These are phyloP conservation scores for Trichosanthes truncata DNA, from an alignment of 306 rosid genomes.

Conservation along the genomic window DNA sequence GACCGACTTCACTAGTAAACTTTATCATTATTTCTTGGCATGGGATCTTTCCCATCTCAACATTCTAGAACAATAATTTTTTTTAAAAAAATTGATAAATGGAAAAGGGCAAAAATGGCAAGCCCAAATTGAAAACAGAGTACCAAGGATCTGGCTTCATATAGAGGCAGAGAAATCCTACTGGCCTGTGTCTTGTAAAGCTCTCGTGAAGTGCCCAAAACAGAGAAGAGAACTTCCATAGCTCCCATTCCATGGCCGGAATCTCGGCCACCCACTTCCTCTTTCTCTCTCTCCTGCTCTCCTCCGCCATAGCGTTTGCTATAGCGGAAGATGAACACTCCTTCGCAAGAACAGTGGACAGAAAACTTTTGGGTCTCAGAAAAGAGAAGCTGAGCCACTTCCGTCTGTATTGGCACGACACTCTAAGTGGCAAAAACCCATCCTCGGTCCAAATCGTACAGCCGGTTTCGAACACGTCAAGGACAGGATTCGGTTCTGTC, in stretches of 20 bases:
- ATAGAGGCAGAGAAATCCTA: neutral
- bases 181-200: neutral
- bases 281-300: conserved; percentile 13
- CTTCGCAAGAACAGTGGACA: conserved; percentile 17
- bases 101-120: neutral
- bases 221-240: neutral
- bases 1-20: neutral
- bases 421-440: conserved; percentile 16
- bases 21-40: neutral
- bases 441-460: conserved; percentile 10
- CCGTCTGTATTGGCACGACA: conserved; percentile 41
- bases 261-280: conserved; percentile 1
- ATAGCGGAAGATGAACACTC: conserved; percentile 2
- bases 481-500: conserved; percentile 12
- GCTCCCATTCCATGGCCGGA: conserved; percentile 12
- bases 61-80: neutral
- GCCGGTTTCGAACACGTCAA: conserved; percentile 18
- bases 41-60: neutral
- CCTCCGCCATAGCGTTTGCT: neutral
- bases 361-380: conserved; percentile 18
- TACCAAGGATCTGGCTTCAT: neutral
- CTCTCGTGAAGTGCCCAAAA: neutral
- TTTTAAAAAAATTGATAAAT: neutral
- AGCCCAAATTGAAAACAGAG: neutral
- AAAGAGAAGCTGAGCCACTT: conserved; percentile 44